Base-by-base conservation (phyloP, 176 grass and related monocot genomes). In the Musa troglodytarum region DNA sequence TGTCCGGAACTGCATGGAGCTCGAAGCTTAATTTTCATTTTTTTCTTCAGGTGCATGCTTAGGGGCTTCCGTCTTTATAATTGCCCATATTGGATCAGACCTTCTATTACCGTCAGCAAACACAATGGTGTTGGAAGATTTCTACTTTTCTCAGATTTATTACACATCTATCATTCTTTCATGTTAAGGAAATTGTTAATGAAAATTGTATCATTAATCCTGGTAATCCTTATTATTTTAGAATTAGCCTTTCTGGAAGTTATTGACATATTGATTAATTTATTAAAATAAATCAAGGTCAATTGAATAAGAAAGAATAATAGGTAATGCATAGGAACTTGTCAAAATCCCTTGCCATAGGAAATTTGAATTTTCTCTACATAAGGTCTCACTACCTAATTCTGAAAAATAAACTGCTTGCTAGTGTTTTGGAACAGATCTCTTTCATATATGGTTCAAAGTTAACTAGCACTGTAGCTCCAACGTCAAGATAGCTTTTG, bases 51-150 rank as follows among this genome's bases (percentile, higher is more conserved):
- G 43, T 76, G 74, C n/a, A 76, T 76, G 74, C 74, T 76, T 9
- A 76, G 28, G 43, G 74, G 58, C 19, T 65, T 76, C 11, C 74
- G 74, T 64, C 58, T 76, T 76, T 58, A 76, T 50, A 76, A 63
- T 51, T 76, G 74, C 58, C 74, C 74, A 49, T 76, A 76, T 63
- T 76, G 74, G 74, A 63, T 76, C 29, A 76, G 74, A 8, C 74
- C 74, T 65, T 76, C 57, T 9, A 52, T 76, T 51, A 76, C 58
- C 51, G n/a, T 76, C 56, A 63, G 54, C 74, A 50, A 63, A 23
- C 74, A 64, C 4, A 65, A 22, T 63, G 74, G 74, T 76, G 25
- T 1, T 14, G 2, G 28, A 10, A 63, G 28, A 50, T 76, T 50
- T 62, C 28, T 64, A 9, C 9, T 1, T 19, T 51, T 21, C 4